Evolutionary conservation across 108 stramenopile species (phyloP).

Genomic region (Skeletonema tropicum): DNA sequence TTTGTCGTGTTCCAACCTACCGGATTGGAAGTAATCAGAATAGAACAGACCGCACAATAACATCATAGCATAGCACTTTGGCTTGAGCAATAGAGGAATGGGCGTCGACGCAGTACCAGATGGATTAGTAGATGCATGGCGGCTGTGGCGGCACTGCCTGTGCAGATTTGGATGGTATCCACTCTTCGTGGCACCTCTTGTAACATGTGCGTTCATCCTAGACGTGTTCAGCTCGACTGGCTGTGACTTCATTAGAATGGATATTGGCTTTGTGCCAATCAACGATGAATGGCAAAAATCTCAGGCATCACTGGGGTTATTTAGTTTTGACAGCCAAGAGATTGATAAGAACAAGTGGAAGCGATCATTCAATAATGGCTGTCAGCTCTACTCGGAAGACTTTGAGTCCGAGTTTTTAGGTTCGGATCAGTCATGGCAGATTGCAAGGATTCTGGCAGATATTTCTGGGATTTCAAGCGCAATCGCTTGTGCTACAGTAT

Average conservation of each 20-base stretch:
- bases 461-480: constrained; percentile 59
- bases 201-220: constrained; percentile 64
- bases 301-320: constrained; percentile 19
- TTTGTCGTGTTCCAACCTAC: too few species aligned
- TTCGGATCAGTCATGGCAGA: constrained; percentile 70
- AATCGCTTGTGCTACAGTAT: constrained; percentile 54
- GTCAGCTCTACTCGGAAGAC: constrained; percentile 52
- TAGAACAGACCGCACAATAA: background rate
- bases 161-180: constrained; percentile 85
- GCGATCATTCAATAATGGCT: constrained; percentile 48
- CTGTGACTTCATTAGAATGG: constrained; percentile 74
- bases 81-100: background rate
- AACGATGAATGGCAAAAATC: constrained; percentile 58
- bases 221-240: constrained; percentile 68
- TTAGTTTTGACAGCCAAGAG: constrained; percentile 20
- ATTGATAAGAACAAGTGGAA: constrained; percentile 28
- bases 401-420: constrained; percentile 62
- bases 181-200: constrained; percentile 68
- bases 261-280: constrained; percentile 72
- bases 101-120: background rate
- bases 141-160: constrained; percentile 71
- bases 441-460: constrained; percentile 68
- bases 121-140: constrained; percentile 53
- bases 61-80: background rate
- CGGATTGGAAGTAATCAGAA: too few species aligned